phyloP scores from a whole-genome alignment of 148 eudicot species.

The Silene latifolia region DNA sequence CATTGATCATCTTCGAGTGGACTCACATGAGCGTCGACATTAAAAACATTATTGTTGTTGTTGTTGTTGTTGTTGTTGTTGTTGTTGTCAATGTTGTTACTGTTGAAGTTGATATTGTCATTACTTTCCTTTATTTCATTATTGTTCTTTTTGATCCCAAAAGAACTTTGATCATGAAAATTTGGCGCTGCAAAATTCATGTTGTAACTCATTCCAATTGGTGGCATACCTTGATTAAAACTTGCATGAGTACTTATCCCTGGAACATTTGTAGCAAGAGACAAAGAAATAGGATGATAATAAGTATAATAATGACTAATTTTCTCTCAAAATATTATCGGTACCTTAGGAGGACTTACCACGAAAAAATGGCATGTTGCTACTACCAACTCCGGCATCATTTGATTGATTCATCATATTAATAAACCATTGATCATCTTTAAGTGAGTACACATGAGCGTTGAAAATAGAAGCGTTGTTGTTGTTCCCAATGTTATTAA shows the following conservation, averaged over 20 bases:
- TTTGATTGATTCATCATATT: slow-evolving; percentile 3
- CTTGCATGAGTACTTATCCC: too few species aligned
- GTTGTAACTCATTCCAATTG: neutral
- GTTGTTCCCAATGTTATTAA: neutral
- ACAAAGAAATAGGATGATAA: neutral
- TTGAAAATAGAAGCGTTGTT: neutral
- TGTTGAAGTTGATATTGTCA: neutral
- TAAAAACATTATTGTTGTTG: neutral
- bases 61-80: too few species aligned
- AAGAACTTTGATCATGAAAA: neutral
- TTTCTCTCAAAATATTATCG: neutral
- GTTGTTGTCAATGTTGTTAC: neutral
- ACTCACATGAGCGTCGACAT: neutral
- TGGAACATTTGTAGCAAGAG: neutral
- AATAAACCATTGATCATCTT: slow-evolving; percentile 4
- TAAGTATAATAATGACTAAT: too few species aligned
- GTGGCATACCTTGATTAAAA: neutral
- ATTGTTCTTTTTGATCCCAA: neutral
- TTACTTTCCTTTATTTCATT: neutral
- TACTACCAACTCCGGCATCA: slow-evolving; percentile 6
- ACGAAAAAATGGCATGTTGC: neutral
- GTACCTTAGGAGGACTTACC: neutral
- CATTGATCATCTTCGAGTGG: neutral
- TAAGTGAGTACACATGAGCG: neutral
- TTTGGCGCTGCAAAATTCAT: neutral